phyloP scores from a whole-genome alignment of 352 stramenopile genomes.

The Phytophthora megakarya region DNA sequence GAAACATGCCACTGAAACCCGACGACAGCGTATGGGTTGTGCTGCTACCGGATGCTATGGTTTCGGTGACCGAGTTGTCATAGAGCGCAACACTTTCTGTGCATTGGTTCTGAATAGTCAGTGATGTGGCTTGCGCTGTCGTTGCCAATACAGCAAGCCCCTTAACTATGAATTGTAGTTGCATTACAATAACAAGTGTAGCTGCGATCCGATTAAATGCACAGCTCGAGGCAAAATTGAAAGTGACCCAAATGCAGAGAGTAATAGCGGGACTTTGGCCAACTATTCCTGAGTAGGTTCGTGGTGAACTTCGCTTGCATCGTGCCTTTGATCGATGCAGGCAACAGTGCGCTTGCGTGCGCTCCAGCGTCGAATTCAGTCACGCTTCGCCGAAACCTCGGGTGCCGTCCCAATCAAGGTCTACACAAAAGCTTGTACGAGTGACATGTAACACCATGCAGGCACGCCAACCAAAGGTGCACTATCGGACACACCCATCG shows the following conservation, averaged over 20 bases:
- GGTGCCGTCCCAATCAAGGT: slow-evolving; percentile 12
- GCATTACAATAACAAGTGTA: slow-evolving; percentile 12
- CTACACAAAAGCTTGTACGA: slow-evolving; percentile 7
- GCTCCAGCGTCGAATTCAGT: slow-evolving; percentile 11
- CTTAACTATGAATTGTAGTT: slow-evolving; percentile 10
- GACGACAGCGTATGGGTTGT: slow-evolving; percentile 37
- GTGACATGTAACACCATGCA: neutral
- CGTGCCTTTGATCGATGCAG: slow-evolving; percentile 1
- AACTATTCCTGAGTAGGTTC: no score
- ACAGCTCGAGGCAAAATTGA: slow-evolving; percentile 12
- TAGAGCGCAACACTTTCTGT: slow-evolving; percentile 48
- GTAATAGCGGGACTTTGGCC: no score
- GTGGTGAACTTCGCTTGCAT: neutral
- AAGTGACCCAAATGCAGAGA: slow-evolving; percentile 18
- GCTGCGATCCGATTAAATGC: neutral
- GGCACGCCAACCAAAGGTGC: neutral
- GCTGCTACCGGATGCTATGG: slow-evolving; percentile 40
- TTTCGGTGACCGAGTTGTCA: slow-evolving; percentile 55
- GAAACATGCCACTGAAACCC: slow-evolving; percentile 61
- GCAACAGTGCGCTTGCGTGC: slow-evolving; percentile 31
- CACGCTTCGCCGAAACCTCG: slow-evolving; percentile 25
- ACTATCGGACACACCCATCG: no score
- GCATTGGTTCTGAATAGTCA: slow-evolving; percentile 58
- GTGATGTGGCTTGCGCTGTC: slow-evolving; percentile 26
- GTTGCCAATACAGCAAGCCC: slow-evolving; percentile 19